Conservation (phyloP, 2,329 filamentous ascomycete genomes). For the Ascochyta viciae-villosae region DNA sequence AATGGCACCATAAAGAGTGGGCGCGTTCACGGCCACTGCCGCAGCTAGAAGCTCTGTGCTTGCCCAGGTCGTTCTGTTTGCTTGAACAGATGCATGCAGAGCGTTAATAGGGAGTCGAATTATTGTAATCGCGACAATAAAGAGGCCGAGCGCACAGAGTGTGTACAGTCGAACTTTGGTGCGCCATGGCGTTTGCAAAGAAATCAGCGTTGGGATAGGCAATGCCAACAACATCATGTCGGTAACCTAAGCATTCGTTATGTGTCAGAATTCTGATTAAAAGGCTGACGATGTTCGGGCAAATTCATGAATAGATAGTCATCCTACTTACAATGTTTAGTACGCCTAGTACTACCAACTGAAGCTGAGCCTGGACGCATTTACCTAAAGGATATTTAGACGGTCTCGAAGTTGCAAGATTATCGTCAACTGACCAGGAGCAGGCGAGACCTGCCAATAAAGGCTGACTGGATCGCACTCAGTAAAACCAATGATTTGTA, state of each 20-base stretch:
- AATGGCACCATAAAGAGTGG: background rate
- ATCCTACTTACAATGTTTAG: constrained; percentile 1
- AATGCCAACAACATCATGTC: constrained; percentile 1
- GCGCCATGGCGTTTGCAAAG: background rate
- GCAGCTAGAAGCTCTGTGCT: constrained; percentile 1
- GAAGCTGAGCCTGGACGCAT: constrained; percentile 1
- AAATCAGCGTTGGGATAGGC: background rate
- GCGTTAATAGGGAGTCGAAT: constrained; percentile 4
- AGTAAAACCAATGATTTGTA: constrained; percentile 1
- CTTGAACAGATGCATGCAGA: background rate
- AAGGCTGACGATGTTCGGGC: too few relatives aligned
- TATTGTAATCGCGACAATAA: background rate
- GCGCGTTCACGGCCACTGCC: background rate
- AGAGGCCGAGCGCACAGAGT: background rate
- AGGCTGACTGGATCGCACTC: constrained; percentile 1
- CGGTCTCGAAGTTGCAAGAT: background rate
- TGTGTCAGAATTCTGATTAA: background rate
- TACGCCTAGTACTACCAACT: background rate
- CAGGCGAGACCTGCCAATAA: constrained; percentile 1
- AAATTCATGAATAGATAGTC: background rate
- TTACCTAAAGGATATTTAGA: background rate
- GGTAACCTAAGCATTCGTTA: background rate
- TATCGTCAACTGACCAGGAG: background rate
- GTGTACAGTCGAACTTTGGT: constrained; percentile 1
- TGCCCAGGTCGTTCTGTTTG: background rate